Conservation (phyloP, 208 protist genomes). For the Wallacemonas collosoma region DNA sequence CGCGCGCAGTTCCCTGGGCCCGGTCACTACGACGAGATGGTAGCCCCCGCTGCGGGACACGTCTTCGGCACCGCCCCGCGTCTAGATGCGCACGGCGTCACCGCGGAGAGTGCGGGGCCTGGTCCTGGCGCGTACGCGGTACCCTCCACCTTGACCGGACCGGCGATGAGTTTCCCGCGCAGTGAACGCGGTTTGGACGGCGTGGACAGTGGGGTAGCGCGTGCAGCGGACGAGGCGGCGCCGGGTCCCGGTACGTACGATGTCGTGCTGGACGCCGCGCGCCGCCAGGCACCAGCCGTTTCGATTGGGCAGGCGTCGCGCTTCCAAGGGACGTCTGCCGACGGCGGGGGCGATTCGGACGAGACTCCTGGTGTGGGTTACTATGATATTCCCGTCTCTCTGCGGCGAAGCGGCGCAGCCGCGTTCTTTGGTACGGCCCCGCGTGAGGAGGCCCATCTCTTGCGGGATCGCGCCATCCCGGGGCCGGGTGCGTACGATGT, state of each 20-base stretch:
- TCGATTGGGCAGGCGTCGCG: slow-evolving; percentile 29
- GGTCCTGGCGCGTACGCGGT: slow-evolving; percentile 25
- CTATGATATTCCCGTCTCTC: slow-evolving; percentile 31
- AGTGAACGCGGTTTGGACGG: no score
- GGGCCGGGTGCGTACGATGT: slow-evolving; percentile 33
- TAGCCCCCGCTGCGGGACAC: not conserved
- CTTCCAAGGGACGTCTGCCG: slow-evolving; percentile 4
- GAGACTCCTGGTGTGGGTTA: slow-evolving; percentile 25
- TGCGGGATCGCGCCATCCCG: not conserved
- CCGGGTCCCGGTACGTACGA: slow-evolving; percentile 22
- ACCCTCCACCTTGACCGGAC: not conserved
- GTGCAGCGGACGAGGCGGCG: not conserved
- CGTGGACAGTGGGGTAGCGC: not conserved
- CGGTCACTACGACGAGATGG: slow-evolving; percentile 28
- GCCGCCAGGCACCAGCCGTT: not conserved
- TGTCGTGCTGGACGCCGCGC: not conserved
- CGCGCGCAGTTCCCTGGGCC: slow-evolving; percentile 14
- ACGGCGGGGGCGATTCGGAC: slow-evolving; percentile 3
- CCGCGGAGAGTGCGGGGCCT: slow-evolving; percentile 4
- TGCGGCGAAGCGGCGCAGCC: not conserved
- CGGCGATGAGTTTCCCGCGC: slow-evolving; percentile 3
- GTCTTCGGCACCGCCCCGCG: slow-evolving; percentile 33
- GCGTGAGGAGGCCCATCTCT: not conserved
- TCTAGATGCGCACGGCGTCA: not conserved
- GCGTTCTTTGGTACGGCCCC: slow-evolving; percentile 31